Evolutionary conservation across 805 yeast species (phyloP).

Genomic region (Pichia nakasei): DNA sequence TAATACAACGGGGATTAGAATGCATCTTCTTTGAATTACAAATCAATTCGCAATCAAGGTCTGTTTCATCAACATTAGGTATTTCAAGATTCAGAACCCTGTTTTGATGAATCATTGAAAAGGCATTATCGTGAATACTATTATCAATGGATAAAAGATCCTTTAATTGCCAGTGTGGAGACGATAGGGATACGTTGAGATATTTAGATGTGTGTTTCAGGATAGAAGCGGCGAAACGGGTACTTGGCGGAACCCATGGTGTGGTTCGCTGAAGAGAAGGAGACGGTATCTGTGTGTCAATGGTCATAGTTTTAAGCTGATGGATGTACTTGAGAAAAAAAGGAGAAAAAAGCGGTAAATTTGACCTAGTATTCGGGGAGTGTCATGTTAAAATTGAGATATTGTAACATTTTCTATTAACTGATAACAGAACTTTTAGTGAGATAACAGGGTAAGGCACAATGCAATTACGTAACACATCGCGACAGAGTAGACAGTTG

Average conservation of each 20-base stretch:
- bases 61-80: background rate
- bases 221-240: background rate
- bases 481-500: no score
- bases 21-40: slow-evolving; percentile 29
- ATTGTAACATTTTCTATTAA: no score
- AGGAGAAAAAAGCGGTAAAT: no score
- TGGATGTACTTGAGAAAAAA: no score
- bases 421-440: no score
- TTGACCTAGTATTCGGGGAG: no score
- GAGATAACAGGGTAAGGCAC: no score
- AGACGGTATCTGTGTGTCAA: background rate
- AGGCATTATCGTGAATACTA: background rate
- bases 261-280: background rate
- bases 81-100: background rate
- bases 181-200: slow-evolving; percentile 6
- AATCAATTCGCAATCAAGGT: background rate
- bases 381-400: no score
- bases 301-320: background rate
- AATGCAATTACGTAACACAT: no score
- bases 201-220: slow-evolving; percentile 1
- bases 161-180: slow-evolving; percentile 69
- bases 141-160: slow-evolving; percentile 34
- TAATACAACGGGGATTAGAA: slow-evolving; percentile 53
- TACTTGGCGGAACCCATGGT: background rate
- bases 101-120: background rate